Conservation (phyloP, 2,329 filamentous ascomycete genomes). For the Alternaria sp. region DNA sequence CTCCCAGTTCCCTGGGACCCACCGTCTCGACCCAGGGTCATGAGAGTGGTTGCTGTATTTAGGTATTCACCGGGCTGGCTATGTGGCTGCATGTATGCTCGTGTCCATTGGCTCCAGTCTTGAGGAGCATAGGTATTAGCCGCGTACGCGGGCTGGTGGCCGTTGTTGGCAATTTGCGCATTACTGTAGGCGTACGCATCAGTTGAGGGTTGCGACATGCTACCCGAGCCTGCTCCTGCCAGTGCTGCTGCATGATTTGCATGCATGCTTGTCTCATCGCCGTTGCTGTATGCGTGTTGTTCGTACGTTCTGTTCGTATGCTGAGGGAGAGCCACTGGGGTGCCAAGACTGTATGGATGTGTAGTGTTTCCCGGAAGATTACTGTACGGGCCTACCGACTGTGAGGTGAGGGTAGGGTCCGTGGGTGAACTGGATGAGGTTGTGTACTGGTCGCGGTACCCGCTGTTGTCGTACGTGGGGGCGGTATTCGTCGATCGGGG, state of each 20-base stretch:
- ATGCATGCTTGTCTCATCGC: slow-evolving; percentile 36
- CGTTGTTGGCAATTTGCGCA: slow-evolving; percentile 21
- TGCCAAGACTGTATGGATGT: slow-evolving; percentile 37
- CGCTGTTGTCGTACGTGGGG: slow-evolving; percentile 31
- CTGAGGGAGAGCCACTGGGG: slow-evolving; percentile 28
- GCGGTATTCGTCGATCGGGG: slow-evolving; percentile 23
- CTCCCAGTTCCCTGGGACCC: slow-evolving; percentile 24
- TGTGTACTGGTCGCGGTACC: slow-evolving; percentile 34
- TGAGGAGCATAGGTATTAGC: slow-evolving; percentile 34
- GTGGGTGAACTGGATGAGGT: slow-evolving; percentile 20
- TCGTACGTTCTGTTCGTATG: slow-evolving; percentile 32
- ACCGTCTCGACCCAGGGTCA: slow-evolving; percentile 45
- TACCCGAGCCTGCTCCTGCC: slow-evolving; percentile 32
- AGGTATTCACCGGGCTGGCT: slow-evolving; percentile 42
- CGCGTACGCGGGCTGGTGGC: slow-evolving; percentile 30
- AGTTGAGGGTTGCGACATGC: slow-evolving; percentile 27
- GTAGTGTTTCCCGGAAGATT: slow-evolving; percentile 15
- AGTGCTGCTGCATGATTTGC: slow-evolving; percentile 40
- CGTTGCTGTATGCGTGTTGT: slow-evolving; percentile 34
- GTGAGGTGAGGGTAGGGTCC: slow-evolving; percentile 29
- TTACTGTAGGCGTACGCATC: slow-evolving; percentile 37
- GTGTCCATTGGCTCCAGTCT: slow-evolving; percentile 47
- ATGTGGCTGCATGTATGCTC: slow-evolving; percentile 38
- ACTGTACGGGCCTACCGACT: slow-evolving; percentile 28
- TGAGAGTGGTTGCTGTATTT: slow-evolving; percentile 49